Evolutionary conservation across 176 grass and related monocot species (phyloP), one percentile per base, ranked within the genome.

Genomic region (Chrysopogon serrulatus): DNA sequence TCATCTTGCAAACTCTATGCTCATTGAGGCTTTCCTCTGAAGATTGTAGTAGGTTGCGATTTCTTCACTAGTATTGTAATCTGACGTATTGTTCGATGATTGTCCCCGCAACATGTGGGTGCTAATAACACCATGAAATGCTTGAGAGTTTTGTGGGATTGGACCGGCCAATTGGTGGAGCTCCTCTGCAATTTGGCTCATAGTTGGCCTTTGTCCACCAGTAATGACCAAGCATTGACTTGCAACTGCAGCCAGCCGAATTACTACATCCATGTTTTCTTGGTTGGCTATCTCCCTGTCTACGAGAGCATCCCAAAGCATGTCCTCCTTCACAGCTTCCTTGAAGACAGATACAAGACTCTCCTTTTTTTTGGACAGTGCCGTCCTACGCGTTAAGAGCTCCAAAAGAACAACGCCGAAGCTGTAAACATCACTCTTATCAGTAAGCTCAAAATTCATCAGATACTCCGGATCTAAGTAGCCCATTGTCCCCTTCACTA

Each of bases 381-480:
- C 45, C 34, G 10, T 81, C 47, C 36, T 81, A 1, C 65, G 65
- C 7, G 79, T 81, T 30, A 81, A 0, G n/a, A 81, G 79, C 15
- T 81, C 79, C 34, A 81, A 10, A 2, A 81, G 64, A 69, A 81
- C 64, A 26, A 81, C 47, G 15, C 79, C 79, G 5, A 70, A 70
- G 65, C 65, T 81, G 47, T 81, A 81, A 18, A 81, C 65, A 41
- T 81, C 65, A 0, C 79, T 81, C 65, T 57, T 82, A 10, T 70
- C 66, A 19, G 79, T 82, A 6, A 82, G 66, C 35, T 71, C 48
- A 13, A 59, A 82, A 5, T 57, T 42, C 48, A 71, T 16, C 6
- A 82, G 35, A 26, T 82, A 82, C 51, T 72, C 67, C 17, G 80
- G 67, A 61, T 82, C 80, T 33, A 82, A 33, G 37, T 82, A 82